Conservation (phyloP, 495 filamentous ascomycete genomes). For the Haplographium delicatum region DNA sequence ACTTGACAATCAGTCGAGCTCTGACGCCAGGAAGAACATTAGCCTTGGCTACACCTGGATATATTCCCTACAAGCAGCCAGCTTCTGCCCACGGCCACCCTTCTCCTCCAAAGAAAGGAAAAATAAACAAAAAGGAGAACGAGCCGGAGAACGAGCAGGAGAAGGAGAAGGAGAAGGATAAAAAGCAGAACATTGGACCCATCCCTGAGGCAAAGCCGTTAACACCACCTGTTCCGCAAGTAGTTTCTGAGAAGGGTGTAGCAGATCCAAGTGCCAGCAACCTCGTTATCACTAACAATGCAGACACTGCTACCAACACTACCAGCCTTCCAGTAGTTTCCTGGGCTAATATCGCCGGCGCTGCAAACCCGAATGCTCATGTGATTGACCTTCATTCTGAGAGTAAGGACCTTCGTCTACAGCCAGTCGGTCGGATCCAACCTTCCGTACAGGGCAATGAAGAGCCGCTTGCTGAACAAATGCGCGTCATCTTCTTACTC, state of each 20-base stretch:
- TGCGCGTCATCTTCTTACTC: slow-evolving; percentile 18
- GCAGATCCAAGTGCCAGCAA: too few species aligned
- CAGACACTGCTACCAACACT: too few species aligned
- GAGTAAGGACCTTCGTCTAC: slow-evolving; percentile 1
- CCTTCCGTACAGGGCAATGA: neutral
- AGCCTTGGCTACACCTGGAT: neutral
- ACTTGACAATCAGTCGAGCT: neutral
- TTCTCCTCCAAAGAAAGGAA: neutral
- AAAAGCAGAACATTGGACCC: too few species aligned
- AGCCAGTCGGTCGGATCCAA: slow-evolving; percentile 3
- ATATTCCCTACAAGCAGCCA: neutral
- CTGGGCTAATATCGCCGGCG: slow-evolving; percentile 19
- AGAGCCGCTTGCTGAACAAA: slow-evolving; percentile 11
- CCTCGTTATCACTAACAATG: too few species aligned
- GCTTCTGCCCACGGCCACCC: neutral
- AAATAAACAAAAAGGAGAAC: neutral
- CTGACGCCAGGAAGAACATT: neutral
- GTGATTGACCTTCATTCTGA: slow-evolving; percentile 8
- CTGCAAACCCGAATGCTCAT: slow-evolving; percentile 1
- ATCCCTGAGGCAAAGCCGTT: too few species aligned
- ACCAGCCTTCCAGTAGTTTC: too few species aligned
- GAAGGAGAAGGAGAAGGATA: too few species aligned
- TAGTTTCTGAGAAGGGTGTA: too few species aligned
- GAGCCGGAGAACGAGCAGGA: neutral
- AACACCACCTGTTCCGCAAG: too few species aligned